These are phyloP conservation scores for Colletotrichum sojae DNA, from an alignment of 2,329 filamentous ascomycete genomes.

Conservation along the genomic window DNA sequence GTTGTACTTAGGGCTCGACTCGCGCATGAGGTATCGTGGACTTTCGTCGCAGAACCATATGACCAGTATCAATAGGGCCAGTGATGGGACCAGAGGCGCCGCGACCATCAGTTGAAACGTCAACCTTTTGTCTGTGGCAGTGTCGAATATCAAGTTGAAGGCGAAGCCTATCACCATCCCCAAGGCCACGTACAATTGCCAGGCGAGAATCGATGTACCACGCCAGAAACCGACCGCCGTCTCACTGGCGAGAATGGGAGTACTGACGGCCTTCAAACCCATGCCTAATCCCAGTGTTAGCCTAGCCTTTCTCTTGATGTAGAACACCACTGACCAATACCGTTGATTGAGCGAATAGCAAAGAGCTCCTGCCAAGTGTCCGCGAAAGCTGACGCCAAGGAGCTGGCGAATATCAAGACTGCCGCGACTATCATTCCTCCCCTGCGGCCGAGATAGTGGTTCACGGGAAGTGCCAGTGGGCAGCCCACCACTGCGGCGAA, in stretches of 20 bases:
- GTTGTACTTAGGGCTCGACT: constrained; percentile 51
- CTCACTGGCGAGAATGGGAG: constrained; percentile 62
- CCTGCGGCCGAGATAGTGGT: constrained; percentile 56
- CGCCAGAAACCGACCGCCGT: constrained; percentile 63
- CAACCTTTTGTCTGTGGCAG: constrained; percentile 15
- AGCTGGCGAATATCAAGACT: constrained; percentile 56
- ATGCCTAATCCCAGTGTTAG: constrained; percentile 51
- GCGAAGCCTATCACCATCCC: constrained; percentile 54
- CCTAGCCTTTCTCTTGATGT: neutral
- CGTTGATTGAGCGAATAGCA: constrained; percentile 54
- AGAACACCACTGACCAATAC: constrained; percentile 50
- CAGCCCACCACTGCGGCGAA: constrained; percentile 56
- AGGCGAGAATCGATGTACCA: constrained; percentile 62
- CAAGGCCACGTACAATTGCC: constrained; percentile 60
- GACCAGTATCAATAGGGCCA: constrained; percentile 51
- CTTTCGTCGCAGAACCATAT: constrained; percentile 56
- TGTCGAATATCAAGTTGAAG: constrained; percentile 56
- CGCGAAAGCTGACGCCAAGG: constrained; percentile 53
- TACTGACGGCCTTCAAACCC: constrained; percentile 64
- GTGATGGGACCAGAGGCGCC: constrained; percentile 52
- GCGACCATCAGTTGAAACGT: constrained; percentile 52
- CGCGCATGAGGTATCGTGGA: constrained; percentile 56
- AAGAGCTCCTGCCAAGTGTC: constrained; percentile 52
- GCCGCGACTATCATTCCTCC: constrained; percentile 58
- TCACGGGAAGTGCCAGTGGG: constrained; percentile 57